These are phyloP conservation scores for Trichopus zeylanicus DNA, from an alignment of 116 monocot species.

Conservation along the genomic window DNA sequence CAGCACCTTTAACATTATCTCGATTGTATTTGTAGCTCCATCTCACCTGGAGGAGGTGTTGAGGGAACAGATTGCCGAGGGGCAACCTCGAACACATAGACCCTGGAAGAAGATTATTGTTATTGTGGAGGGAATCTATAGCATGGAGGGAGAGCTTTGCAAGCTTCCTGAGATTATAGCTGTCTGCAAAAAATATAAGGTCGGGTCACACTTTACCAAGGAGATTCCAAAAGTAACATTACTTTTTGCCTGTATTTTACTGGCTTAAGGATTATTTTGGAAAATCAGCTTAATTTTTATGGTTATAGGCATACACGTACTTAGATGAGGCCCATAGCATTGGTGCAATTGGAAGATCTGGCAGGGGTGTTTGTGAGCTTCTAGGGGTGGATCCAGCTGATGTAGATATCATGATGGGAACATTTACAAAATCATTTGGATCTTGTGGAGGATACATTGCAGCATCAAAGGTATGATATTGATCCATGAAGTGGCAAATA, in stretches of 20 bases:
- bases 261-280: background rate
- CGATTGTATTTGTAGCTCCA: slow-evolving; percentile 43
- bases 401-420: slow-evolving; percentile 96
- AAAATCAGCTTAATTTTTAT: background rate
- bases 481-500: background rate
- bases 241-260: background rate
- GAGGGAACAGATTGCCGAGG: slow-evolving; percentile 83
- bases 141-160: slow-evolving; percentile 99
- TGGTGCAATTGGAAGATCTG: slow-evolving; percentile 83
- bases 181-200: slow-evolving; percentile 99
- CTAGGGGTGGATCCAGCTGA: slow-evolving; percentile 82
- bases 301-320: slow-evolving; percentile 69
- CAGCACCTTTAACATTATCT: background rate
- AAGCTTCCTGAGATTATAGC: slow-evolving; percentile 89
- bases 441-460: slow-evolving; percentile 96
- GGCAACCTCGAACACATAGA: slow-evolving; percentile 80
- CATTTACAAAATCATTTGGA: slow-evolving; percentile 90
- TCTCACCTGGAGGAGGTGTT: slow-evolving; percentile 91
- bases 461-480: slow-evolving; percentile 64
- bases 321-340: slow-evolving; percentile 97
- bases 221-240: background rate
- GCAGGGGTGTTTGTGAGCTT: slow-evolving; percentile 86
- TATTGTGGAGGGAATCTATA: slow-evolving; percentile 95
- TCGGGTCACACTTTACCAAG: slow-evolving; percentile 5
- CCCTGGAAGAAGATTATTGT: slow-evolving; percentile 98